Percentiles rank a stretch among this genome's conserved stretches.
These are phyloP conservation scores for Paramecium primaurelia DNA, from an alignment of 73 alveolate genomes.

Conservation along the genomic window DNA sequence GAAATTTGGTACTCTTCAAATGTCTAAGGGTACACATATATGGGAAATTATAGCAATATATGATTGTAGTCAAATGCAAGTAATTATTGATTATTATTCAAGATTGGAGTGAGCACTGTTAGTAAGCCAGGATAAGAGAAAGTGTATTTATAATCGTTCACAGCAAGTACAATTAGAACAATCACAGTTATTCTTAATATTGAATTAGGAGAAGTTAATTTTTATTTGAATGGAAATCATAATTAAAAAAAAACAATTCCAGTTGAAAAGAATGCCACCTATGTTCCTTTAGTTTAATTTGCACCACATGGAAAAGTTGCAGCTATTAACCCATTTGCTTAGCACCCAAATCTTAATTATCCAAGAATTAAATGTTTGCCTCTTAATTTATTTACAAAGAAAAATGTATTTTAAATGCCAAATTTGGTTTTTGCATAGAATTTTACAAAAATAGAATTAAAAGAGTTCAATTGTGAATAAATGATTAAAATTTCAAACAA, in stretches of 20 bases:
- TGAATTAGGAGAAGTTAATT: neutral
- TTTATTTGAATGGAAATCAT: conserved; percentile 28
- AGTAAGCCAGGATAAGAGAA: neutral
- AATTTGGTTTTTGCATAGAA: neutral
- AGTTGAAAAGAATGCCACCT: neutral
- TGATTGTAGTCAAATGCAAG: conserved; percentile 2
- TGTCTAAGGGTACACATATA: neutral
- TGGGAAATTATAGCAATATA: conserved; percentile 42
- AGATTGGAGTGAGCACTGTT: conserved; percentile 10
- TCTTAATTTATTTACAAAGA: neutral
- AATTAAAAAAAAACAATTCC: neutral
- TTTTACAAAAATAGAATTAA: neutral
- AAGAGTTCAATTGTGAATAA: neutral
- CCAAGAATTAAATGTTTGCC: neutral
- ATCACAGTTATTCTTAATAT: neutral
- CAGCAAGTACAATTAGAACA: conserved; percentile 19
- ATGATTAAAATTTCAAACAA: neutral
- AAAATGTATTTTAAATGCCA: neutral
- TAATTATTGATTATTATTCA: neutral
- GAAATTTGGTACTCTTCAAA: neutral
- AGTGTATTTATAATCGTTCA: neutral
- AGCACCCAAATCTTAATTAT: neutral
- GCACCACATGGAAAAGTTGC: neutral
- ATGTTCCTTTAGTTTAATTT: neutral
- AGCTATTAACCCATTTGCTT: conserved; percentile 25